phyloP scores from a whole-genome alignment of 352 stramenopile species.

The Globisporangium heterothallicum region DNA sequence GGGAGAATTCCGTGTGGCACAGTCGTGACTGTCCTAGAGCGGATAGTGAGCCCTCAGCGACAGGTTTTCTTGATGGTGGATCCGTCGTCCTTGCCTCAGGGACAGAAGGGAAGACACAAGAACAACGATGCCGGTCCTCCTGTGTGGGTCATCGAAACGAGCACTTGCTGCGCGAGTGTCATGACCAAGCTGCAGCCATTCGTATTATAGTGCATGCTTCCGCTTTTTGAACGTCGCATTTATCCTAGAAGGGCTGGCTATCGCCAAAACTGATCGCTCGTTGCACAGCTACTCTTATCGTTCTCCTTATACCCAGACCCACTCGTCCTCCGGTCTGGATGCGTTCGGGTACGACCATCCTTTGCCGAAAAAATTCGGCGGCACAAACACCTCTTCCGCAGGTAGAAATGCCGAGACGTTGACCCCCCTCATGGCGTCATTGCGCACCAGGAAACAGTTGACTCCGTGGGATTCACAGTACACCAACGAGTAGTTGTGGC shows the following conservation, averaged over 20 bases:
- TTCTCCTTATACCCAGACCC: constrained; percentile 33
- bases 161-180: constrained; percentile 69
- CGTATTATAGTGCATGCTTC: neutral
- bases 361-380: constrained; percentile 67
- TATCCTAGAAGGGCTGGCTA: too few species aligned
- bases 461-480: constrained; percentile 77
- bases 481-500: constrained; percentile 57
- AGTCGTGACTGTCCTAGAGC: constrained; percentile 46
- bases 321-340: constrained; percentile 32
- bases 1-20: constrained; percentile 52
- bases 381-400: constrained; percentile 29
- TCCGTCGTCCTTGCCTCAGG: neutral
- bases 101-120: neutral
- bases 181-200: constrained; percentile 38
- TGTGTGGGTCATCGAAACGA: constrained; percentile 75
- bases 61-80: constrained; percentile 51
- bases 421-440: constrained; percentile 30
- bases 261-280: too few species aligned
- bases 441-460: constrained; percentile 64
- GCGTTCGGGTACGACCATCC: constrained; percentile 44
- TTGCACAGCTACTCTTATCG: neutral
- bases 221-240: too few species aligned
- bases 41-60: constrained; percentile 51
- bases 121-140: neutral
- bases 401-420: constrained; percentile 35